A percentile compares a stretch with the other conserved stretches of the same genome.
Evolutionary conservation across 345 rosid species (phyloP).

Genomic region (Pistacia integerrima): DNA sequence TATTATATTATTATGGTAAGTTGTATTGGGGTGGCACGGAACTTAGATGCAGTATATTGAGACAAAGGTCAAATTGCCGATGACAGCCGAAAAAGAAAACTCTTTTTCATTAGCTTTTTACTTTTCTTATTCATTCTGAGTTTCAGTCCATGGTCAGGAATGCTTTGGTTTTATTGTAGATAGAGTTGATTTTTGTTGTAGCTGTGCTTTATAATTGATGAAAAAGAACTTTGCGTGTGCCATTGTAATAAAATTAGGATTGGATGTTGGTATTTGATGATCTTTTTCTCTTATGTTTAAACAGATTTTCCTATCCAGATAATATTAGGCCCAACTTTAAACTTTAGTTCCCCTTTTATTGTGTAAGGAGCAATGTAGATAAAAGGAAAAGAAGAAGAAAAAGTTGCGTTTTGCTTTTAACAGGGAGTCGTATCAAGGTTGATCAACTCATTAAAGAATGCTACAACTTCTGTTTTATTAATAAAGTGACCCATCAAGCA

Average conservation of each 20-base stretch:
- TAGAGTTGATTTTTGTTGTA: background rate
- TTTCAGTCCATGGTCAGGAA: background rate
- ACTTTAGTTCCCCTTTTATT: slow-evolving; percentile 6
- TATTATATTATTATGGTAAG: no score
- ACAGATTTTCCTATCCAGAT: background rate
- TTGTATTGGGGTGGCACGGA: background rate
- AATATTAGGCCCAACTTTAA: background rate
- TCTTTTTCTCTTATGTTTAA: background rate
- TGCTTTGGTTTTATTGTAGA: background rate
- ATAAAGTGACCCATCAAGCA: no score
- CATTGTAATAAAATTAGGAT: background rate
- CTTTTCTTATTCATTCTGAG: background rate
- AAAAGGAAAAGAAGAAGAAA: background rate
- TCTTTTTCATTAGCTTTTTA: background rate
- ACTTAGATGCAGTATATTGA: background rate
- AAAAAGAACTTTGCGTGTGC: background rate
- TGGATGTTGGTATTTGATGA: background rate
- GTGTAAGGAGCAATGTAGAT: background rate
- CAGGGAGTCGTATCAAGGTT: no score
- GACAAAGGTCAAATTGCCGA: background rate
- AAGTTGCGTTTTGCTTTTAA: background rate
- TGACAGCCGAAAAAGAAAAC: background rate
- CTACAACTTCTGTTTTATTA: no score
- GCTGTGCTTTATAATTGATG: background rate
- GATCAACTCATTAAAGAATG: no score